Evolutionary conservation across 495 filamentous ascomycete species (phyloP), one percentile per base, ranked within the genome.

Genomic region (Aspergillus bridgeri): DNA sequence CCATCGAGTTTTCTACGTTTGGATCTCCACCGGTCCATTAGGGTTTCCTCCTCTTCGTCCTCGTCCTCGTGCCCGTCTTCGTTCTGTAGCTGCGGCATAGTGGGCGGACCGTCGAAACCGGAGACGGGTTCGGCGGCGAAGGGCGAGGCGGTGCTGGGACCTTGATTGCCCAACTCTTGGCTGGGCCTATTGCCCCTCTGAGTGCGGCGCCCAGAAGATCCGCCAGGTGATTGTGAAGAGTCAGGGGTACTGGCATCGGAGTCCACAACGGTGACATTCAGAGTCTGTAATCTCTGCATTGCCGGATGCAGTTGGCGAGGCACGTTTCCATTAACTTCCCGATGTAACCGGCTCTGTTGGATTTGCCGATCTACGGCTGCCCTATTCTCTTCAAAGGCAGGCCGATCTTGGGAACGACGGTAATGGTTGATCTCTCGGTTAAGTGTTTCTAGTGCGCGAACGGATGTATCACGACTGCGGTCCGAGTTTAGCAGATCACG

Each of bases 1-100:
- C 81, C 72, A 48, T 91, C 87, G 29, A 93, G 65, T 72, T 91
- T 92, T 55, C 90, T 81, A 38, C 91, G 83, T 69, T 96, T 96
- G 50, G 71, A 61, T 47, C 83, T 72, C 53, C 79, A 80, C 56
- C 71, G 75, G 50, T 63, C 62, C 61, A 48, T 59, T 46, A 48
- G 49, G n/a, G 56, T 62, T 48, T 69, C 63, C n/a, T 53, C 57
- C 22, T 67, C 65, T 3, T 54, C 60, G 42, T 76, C 73, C 13
- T 38, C 33, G 6, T 29, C 27, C 27, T 6, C 27, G 27, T 3
- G 27, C n/a, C n/a, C n/a, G n/a, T n/a, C n/a, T n/a, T n/a, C n/a
- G n/a, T n/a, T n/a, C 25, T 27, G 25, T 15, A 13, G 33, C 33
- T 67, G 66, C 3, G 71, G 62, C 62, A 73, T 73, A 51, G 76